Base-by-base conservation (phyloP, 495 filamentous ascomycete genomes). In the Pseudotulostoma volvatum region DNA sequence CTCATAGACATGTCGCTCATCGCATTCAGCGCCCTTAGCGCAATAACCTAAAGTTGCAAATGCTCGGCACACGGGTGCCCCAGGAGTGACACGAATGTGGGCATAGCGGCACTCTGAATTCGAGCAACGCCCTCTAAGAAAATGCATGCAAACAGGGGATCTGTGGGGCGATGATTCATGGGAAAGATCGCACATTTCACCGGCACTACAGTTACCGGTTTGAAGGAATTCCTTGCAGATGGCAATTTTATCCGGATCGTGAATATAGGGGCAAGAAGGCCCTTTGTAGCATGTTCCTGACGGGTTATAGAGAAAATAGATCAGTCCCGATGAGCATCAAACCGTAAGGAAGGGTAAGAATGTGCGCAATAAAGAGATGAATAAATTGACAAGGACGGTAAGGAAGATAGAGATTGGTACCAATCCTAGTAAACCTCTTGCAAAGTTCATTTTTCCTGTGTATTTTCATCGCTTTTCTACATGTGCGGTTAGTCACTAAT, bases 31-130 rank as follows among this genome's bases (percentile, higher is more conserved):
- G 33, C 90, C 90, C 53, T 84, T 82, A 39, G 81, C 77, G 63
- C 90, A 97, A 53, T 90, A 95, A 31, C 90, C 90, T 47, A 92
- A 68, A 13, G 73, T 74, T 14, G 81, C 87, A 61, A 97, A 97
- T 9, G 71, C 51, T 41, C 77, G 74, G 54, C 90, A 97, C 37
- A 95, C 81, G 5, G 72, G 78, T 30, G 88, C 84, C 46, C 73
- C 68, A 45, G 84, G 76, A 49, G 80, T 81, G 50, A 88, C 79
- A 47, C 76, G 74, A 42, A 86, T 71, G 61, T 97, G 90, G 42
- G 83, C 69, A 69, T 93, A 97, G 43, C 76, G 83, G 64, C 90
- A 97, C 44, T 81, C 66, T 38, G 73, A 54, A 52, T 95, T 95
- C 48, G 82, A 78, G 63, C 90, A 97, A 50, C 82, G 83, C 36